Conservation (phyloP, 2,329 filamentous ascomycete genomes). For the Blastomyces percursus region DNA sequence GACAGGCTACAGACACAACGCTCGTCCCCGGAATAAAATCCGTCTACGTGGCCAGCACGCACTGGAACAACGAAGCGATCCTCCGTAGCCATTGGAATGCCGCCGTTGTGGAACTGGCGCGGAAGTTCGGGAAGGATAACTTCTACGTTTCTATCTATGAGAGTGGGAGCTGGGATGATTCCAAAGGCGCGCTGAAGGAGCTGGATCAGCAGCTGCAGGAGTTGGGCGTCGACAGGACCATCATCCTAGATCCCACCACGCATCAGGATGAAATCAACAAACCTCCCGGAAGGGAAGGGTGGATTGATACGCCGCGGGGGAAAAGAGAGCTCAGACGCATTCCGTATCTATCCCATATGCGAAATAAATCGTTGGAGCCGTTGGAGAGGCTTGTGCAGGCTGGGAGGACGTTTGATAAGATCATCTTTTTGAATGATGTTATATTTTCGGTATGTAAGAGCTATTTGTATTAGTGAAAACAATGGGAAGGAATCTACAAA, state of each 20-base stretch:
- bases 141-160: conserved; percentile 59
- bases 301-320: conserved; percentile 50
- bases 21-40: neutral
- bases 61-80: conserved; percentile 55
- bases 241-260: conserved; percentile 49
- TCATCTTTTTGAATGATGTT: conserved; percentile 47
- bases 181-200: conserved; percentile 49
- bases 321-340: conserved; percentile 53
- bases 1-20: neutral
- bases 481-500: no score
- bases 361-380: conserved; percentile 54
- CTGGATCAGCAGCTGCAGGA: conserved; percentile 46
- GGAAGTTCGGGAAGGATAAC: conserved; percentile 50
- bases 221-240: conserved; percentile 43
- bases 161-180: conserved; percentile 59
- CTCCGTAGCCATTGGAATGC: conserved; percentile 53
- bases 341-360: conserved; percentile 53
- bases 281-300: conserved; percentile 43
- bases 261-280: conserved; percentile 46
- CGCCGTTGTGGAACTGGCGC: conserved; percentile 47
- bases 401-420: conserved; percentile 46
- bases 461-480: neutral
- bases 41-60: conserved; percentile 57
- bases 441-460: conserved; percentile 29
- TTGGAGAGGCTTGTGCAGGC: conserved; percentile 41